Evolutionary conservation across 1,139 yeast species (phyloP), one percentile per base, ranked within the genome.

Genomic region (Candida sojae): DNA sequence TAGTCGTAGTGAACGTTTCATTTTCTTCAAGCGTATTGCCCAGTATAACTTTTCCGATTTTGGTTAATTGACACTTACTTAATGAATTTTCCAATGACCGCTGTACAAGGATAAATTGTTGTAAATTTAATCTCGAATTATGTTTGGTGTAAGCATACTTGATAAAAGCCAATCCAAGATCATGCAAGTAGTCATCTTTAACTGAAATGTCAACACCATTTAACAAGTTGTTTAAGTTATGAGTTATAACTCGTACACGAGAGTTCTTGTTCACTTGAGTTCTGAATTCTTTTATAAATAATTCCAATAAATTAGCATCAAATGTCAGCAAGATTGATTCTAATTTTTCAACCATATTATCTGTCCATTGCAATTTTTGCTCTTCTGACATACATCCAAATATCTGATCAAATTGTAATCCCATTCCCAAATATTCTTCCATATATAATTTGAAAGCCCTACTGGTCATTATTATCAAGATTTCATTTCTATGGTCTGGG

Each of bases 381-480:
- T 28, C 36, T 31, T 38, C 48, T 5, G 57, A 49, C 26, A 51
- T 31, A 28, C 49, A 48, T 17, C 45, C 52, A 46, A 53, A 45
- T 8, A 47, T 28, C 36, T 44, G 51, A 42, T 49, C 26, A 12
- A 36, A 36, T 25, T n/a, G n/a, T 13, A 36, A 13, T 11, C n/a
- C 39, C 10, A 30, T 8, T n/a, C 33, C 23, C 28, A 47, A 32
- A 30, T 36, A 42, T 32, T 48, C 46, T 23, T 48, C 39, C 21
- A 52, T 28, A 30, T 48, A 51, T 8, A 30, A 29, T 33, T 49
- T 52, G 35, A 53, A 53, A 30, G 38, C 5, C 7, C 6, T 17
- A 12, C 47, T 46, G 7, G 29, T 39, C n/a, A 43, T 13, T 9
- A 48, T 23, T 6, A 34, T 44, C n/a, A 35, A 12, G 9, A 51